Conservation (phyloP, 2,329 filamentous ascomycete species). For the Beauveria australis region DNA sequence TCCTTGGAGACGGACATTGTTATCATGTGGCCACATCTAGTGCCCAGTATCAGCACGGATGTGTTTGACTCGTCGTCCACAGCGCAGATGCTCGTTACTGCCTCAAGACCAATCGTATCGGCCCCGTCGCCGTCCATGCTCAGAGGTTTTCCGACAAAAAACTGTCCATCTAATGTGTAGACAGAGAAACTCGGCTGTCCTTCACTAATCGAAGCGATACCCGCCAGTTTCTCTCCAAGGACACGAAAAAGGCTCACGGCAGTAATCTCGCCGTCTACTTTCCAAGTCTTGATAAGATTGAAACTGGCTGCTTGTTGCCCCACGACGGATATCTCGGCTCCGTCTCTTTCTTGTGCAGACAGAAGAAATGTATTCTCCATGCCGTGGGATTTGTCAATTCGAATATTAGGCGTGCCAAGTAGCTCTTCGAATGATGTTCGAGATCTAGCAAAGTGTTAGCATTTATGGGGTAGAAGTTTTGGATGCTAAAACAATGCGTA, state of each 20-base stretch:
- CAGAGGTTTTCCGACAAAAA: background rate
- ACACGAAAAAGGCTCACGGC: background rate
- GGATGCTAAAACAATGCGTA: background rate
- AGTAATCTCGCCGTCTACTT: constrained; percentile 1
- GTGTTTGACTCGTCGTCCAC: constrained; percentile 21
- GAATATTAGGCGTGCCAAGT: constrained; percentile 19
- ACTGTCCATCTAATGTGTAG: background rate
- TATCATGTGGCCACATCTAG: constrained; percentile 43
- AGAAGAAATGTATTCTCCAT: constrained; percentile 31
- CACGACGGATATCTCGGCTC: background rate
- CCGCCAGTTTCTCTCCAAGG: background rate
- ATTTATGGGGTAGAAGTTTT: background rate
- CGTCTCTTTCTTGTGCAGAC: constrained; percentile 26
- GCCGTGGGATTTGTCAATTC: constrained; percentile 36
- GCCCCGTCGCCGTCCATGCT: background rate
- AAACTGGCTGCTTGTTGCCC: background rate
- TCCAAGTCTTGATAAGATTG: background rate
- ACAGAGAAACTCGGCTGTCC: background rate
- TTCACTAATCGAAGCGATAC: background rate
- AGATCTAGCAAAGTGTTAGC: constrained; percentile 16
- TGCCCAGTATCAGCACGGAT: constrained; percentile 35
- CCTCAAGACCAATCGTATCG: constrained; percentile 22
- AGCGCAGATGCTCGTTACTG: constrained; percentile 38
- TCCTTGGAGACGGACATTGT: constrained; percentile 24
- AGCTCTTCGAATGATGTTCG: constrained; percentile 25